phyloP scores from a whole-genome alignment of 2,329 filamentous ascomycete genomes.

The Aureobasidium pullulans region DNA sequence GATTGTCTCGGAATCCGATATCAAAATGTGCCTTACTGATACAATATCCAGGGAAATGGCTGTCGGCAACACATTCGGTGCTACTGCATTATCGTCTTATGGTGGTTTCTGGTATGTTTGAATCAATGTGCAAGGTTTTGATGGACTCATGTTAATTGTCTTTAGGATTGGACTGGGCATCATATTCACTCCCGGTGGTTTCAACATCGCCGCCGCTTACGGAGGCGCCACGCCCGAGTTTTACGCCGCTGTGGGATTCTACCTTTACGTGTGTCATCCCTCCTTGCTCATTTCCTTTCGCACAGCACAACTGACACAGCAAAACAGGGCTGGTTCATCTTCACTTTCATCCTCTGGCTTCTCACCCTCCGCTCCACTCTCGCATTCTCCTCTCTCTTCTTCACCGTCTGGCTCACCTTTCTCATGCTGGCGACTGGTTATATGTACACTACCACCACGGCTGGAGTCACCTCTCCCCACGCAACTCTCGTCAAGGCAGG shows the following conservation, averaged over 20 bases:
- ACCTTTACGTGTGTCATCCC: constrained; percentile 44
- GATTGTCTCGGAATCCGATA: not conserved
- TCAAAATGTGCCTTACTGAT: constrained; percentile 22
- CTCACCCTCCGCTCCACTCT: constrained; percentile 71
- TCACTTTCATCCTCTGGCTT: constrained; percentile 66
- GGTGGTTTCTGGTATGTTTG: constrained; percentile 61
- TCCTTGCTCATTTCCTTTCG: not conserved
- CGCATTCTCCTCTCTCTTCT: constrained; percentile 71
- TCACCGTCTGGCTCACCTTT: constrained; percentile 66
- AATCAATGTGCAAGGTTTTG: no score
- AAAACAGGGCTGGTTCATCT: constrained; percentile 67
- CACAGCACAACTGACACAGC: not conserved
- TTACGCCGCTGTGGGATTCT: constrained; percentile 62
- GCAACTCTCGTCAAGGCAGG: constrained; percentile 52
- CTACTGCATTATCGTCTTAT: constrained; percentile 72
- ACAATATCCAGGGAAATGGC: constrained; percentile 63
- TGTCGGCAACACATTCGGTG: constrained; percentile 80
- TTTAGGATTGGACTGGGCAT: constrained; percentile 60
- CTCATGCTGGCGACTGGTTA: constrained; percentile 62
- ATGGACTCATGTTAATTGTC: no score
- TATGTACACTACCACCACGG: constrained; percentile 35
- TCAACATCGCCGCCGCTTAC: constrained; percentile 49
- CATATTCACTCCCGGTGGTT: constrained; percentile 60
- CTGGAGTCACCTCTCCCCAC: constrained; percentile 23
- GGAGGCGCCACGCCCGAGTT: constrained; percentile 35